These are phyloP conservation scores for Friedmanniomyces simplex DNA, from an alignment of 495 filamentous ascomycete genomes.

Conservation along the genomic window DNA sequence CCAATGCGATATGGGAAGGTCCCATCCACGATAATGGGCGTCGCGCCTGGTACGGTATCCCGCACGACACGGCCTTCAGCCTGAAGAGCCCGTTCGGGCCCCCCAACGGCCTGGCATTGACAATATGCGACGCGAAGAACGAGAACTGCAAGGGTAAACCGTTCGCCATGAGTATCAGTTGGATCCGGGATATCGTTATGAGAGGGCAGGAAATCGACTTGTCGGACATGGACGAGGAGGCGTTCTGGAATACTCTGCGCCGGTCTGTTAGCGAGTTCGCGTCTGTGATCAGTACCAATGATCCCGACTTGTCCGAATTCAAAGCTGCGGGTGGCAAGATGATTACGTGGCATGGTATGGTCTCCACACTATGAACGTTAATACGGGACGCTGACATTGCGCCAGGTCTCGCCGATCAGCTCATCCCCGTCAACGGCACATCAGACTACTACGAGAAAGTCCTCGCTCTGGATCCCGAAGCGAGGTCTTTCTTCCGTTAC, in stretches of 20 bases:
- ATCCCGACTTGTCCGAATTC: constrained; percentile 37
- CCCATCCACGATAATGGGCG: constrained; percentile 10
- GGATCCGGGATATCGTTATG: constrained; percentile 17
- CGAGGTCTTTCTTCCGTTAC: constrained; percentile 20
- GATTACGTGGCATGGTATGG: constrained; percentile 37
- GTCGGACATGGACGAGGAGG: constrained; percentile 8
- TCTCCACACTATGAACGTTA: background rate
- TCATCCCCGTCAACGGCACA: constrained; percentile 22
- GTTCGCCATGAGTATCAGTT: constrained; percentile 13
- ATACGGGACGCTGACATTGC: background rate
- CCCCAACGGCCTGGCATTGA: background rate
- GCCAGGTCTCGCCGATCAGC: constrained; percentile 20
- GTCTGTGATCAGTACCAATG: constrained; percentile 29
- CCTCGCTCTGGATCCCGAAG: constrained; percentile 14
- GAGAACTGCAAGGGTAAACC: constrained; percentile 9
- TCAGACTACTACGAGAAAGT: constrained; percentile 23
- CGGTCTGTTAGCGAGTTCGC: constrained; percentile 23
- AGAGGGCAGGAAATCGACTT: constrained; percentile 19
- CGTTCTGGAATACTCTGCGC: constrained; percentile 25
- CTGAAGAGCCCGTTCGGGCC: background rate
- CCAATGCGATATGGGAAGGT: constrained; percentile 21
- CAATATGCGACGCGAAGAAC: constrained; percentile 1
- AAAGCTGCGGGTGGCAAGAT: constrained; percentile 34
- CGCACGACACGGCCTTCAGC: constrained; percentile 9
- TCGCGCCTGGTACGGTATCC: constrained; percentile 19